Evolutionary conservation across 495 filamentous ascomycete genomes (phyloP).

Genomic region (Tuber borchii): DNA sequence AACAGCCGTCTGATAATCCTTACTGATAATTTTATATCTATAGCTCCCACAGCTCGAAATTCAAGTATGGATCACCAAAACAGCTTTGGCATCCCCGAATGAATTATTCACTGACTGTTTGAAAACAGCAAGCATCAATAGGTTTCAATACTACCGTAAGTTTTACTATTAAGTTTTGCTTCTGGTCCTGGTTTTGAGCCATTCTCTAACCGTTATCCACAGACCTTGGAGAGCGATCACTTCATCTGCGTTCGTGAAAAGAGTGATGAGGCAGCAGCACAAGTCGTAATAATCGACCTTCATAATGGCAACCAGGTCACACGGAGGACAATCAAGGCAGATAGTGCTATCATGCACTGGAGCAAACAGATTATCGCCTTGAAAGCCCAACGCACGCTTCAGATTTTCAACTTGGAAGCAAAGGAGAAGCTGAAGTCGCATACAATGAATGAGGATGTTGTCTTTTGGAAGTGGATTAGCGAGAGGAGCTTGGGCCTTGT

Average conservation of each 20-base stretch:
- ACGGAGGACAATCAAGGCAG: constrained; percentile 91
- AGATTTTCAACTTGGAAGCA: constrained; percentile 88
- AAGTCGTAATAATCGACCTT: constrained; percentile 94
- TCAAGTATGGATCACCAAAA: constrained; percentile 54
- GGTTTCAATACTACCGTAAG: constrained; percentile 96
- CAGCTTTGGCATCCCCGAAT: constrained; percentile 23
- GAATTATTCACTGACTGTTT: constrained; percentile 45
- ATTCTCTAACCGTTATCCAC: constrained; percentile 32
- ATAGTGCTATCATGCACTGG: constrained; percentile 99
- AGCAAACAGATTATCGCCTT: constrained; percentile 89
- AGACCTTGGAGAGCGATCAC: constrained; percentile 96
- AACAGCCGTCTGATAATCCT: not conserved
- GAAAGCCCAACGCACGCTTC: constrained; percentile 87
- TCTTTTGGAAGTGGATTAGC: constrained; percentile 99
- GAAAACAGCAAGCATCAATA: constrained; percentile 65
- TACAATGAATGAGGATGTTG: constrained; percentile 91
- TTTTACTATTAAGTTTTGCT: constrained; percentile 23
- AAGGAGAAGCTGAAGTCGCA: constrained; percentile 93
- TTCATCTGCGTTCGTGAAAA: constrained; percentile 95
- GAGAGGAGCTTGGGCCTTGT: constrained; percentile 79
- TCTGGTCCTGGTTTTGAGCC: constrained; percentile 10
- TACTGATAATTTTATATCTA: constrained; percentile 27
- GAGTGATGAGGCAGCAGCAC: constrained; percentile 69
- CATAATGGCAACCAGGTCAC: constrained; percentile 91
- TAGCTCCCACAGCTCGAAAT: constrained; percentile 75